Evolutionary conservation across 768 basidiomycete species (phyloP), one percentile per base, ranked within the genome.

Genomic region (Russula earlei): DNA sequence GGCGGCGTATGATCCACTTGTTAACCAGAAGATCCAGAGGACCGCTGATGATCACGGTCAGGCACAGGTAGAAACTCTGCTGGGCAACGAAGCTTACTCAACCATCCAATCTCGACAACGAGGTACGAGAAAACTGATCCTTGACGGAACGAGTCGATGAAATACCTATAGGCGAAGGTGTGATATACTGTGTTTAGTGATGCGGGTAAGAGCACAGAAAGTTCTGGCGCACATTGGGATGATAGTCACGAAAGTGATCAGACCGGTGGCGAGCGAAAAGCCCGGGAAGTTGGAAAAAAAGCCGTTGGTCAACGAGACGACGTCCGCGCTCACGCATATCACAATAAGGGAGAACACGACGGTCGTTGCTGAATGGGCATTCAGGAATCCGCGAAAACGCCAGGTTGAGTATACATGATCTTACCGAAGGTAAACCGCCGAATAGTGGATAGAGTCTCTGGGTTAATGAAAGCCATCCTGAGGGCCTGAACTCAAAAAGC

Each of bases 91-190:
- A 24, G 49, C 72, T 62, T 57, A 75, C 73, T 62, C 51, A 73
- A 57, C 71, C 69, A 74, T 14, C 17, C 43, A 15, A 75, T 29
- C 57, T 76, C 75, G 7, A 72, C 64, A 22, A 66, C 55, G 15
- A 75, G 64, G 67, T 68, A 69, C 27, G 75, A 76, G 5, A 72
- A 68, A 43, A 72, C 61, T 0, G 71, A 69, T n/a, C 70, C 74
- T 19, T 62, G 65, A 14, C 73, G 69, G 27, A 69, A 0, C 29
- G 65, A 36, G 54, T 75, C 74, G 22, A 74, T 38, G 19, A 71
- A 19, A 31, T 71, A 36, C 66, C 75, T 75, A 46, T 10, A n/a
- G 17, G 8, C 24, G 6, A 5, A 19, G 25, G 22, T 12, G 20
- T 1, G 29, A 31, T 10, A 25, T 33, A 20, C 17, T 10, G 20